Evolutionary conservation across 371 early-diverging fungal species (phyloP).

Genomic region (Mortierella sp.): DNA sequence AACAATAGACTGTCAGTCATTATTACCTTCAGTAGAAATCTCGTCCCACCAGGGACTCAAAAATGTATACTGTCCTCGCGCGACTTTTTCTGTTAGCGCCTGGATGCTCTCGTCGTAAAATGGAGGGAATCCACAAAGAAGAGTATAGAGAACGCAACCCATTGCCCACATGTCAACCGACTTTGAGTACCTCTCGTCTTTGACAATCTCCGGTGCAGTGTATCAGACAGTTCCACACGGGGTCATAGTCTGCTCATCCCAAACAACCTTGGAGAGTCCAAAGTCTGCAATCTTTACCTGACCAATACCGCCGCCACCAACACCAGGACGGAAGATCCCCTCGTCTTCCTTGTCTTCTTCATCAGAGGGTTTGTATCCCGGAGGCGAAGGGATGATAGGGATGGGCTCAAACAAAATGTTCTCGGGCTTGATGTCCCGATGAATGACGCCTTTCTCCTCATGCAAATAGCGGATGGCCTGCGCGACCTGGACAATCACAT

Average conservation of each 20-base stretch:
- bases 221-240: conserved; percentile 94
- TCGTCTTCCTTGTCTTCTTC: conserved; percentile 78
- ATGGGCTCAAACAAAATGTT: conserved; percentile 90
- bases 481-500: conserved; percentile 89
- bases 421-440: conserved; percentile 96
- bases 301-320: conserved; percentile 88
- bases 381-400: conserved; percentile 69
- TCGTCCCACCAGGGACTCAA: conserved; percentile 93
- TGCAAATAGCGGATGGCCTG: conserved; percentile 91
- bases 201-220: conserved; percentile 92
- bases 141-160: conserved; percentile 91
- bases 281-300: conserved; percentile 89
- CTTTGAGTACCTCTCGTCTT: conserved; percentile 83
- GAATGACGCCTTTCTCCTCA: conserved; percentile 87
- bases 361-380: conserved; percentile 55
- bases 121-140: conserved; percentile 92
- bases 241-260: conserved; percentile 85
- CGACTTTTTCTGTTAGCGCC: conserved; percentile 80
- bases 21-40: conserved; percentile 68
- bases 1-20: not conserved
- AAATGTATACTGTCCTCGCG: conserved; percentile 79
- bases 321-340: conserved; percentile 75
- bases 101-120: conserved; percentile 88
- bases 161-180: conserved; percentile 95
- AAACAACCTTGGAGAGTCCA: conserved; percentile 84